Conservation (phyloP, 768 basidiomycete genomes). For the Rhizopogon salebrosus region DNA sequence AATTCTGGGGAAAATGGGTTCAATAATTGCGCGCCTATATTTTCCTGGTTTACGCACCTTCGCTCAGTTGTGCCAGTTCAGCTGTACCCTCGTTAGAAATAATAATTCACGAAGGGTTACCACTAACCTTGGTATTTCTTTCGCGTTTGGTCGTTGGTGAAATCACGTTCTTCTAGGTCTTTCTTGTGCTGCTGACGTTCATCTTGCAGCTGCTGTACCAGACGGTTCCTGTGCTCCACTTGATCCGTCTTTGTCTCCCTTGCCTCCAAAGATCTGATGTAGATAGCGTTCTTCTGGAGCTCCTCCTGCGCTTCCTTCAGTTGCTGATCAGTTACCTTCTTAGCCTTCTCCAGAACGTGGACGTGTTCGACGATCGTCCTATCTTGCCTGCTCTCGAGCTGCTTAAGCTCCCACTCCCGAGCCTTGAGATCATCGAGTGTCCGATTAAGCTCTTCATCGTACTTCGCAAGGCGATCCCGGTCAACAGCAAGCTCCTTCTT, state of each 20-base stretch:
- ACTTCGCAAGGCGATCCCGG: conserved; percentile 64
- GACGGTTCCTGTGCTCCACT: conserved; percentile 55
- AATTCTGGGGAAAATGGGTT: conserved; percentile 42
- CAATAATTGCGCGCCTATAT: not conserved
- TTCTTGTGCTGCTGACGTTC: conserved; percentile 75
- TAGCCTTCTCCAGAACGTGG: conserved; percentile 93
- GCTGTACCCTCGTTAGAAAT: conserved; percentile 32
- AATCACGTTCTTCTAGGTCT: conserved; percentile 76
- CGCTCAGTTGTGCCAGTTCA: conserved; percentile 73
- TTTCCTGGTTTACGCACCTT: conserved; percentile 43
- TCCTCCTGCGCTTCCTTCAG: conserved; percentile 78
- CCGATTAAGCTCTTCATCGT: conserved; percentile 78
- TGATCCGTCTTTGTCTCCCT: conserved; percentile 72
- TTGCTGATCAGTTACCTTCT: conserved; percentile 89
- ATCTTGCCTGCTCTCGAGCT: conserved; percentile 83
- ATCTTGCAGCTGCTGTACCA: conserved; percentile 75
- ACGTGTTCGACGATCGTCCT: conserved; percentile 99
- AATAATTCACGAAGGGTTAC: conserved; percentile 1
- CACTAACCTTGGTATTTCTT: conserved; percentile 78
- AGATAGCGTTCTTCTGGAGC: conserved; percentile 62
- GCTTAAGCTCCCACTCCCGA: conserved; percentile 82
- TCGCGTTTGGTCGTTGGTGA: conserved; percentile 71
- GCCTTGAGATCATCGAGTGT: conserved; percentile 73
- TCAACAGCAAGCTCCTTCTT: conserved; percentile 66
- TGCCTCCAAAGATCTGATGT: conserved; percentile 80